Evolutionary conservation across 306 rosid species (phyloP), one percentile per base, ranked within the genome.

Genomic region (Herpetospermum pedunculosum): DNA sequence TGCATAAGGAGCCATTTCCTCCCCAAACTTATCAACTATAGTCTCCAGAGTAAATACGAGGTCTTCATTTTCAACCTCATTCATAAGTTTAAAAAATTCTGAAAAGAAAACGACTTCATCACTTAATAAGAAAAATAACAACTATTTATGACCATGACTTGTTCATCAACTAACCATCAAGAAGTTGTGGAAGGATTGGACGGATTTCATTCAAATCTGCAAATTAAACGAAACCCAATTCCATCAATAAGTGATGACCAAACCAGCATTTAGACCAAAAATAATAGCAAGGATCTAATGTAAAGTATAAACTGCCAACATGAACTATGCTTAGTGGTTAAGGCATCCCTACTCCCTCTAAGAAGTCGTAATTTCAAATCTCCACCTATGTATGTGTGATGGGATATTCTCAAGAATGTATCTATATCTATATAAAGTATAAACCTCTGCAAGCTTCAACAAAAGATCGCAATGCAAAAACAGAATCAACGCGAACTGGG

Each of bases 1-100:
- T 8, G 98, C 98, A 82, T 93, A 93, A 68, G 98, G 96, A 70
- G 97, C 97, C 92, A 93, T 93, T 84, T 93, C 97, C 86, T 93
- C 98, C 76, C 97, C 98, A 63, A 93, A 93, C 75, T 93, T 93
- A 77, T 93, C 98, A 80, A 93, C 98, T 73, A 93, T 93, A 72
- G 97, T 93, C 88, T 93, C 97, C 89, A 93, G 84, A 40, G 98
- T 93, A 83, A 87, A 93, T 46, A 93, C 98, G 57, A 93, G 96
- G 79, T 93, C 98, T 81, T 93, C 98, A 76, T 93, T 93, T 88
- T 93, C 97, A 82, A 93, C 88, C 84, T 93, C 98, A 79, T 93
- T 83, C 97, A 93, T 90, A 77, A 93, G 98, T 83, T 93, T 93
- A 83, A 89, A 93, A 74, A 93, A 91, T 76, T 93, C 98, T 93